Conservation (phyloP, 2,329 filamentous ascomycete genomes). For the Paracamarosporium sp. region DNA sequence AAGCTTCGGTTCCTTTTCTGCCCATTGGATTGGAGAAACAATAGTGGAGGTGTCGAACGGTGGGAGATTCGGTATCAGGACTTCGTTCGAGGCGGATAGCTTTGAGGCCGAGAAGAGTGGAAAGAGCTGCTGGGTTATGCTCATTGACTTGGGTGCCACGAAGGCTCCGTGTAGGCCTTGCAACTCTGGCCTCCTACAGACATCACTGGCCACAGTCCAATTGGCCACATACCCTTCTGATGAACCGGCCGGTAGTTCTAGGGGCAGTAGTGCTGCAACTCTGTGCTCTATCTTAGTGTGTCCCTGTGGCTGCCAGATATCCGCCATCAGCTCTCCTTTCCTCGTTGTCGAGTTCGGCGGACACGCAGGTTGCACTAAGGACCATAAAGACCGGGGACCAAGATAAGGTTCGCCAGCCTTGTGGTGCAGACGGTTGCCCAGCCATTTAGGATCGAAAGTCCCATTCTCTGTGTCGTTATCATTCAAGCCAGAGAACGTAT, state of each 20-base stretch:
- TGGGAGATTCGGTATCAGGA: conserved; percentile 54
- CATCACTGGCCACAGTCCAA: conserved; percentile 51
- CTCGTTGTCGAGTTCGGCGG: conserved; percentile 44
- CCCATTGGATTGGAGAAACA: conserved; percentile 43
- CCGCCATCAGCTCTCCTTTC: conserved; percentile 31
- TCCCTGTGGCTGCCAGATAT: conserved; percentile 44
- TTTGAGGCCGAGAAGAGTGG: conserved; percentile 59
- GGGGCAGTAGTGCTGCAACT: conserved; percentile 44
- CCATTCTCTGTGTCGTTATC: conserved; percentile 10
- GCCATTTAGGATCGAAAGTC: conserved; percentile 35
- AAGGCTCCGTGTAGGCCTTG: conserved; percentile 58
- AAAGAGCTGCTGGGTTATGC: conserved; percentile 52
- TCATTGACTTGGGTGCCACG: conserved; percentile 53
- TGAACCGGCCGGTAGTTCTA: conserved; percentile 37
- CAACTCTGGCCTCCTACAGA: conserved; percentile 52
- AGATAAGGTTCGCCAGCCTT: conserved; percentile 26
- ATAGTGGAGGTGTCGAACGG: conserved; percentile 44
- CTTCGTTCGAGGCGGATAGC: conserved; percentile 58
- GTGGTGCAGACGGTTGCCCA: conserved; percentile 29
- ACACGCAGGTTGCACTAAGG: conserved; percentile 51
- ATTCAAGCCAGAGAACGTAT: conserved; percentile 13
- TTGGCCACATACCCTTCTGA: conserved; percentile 55
- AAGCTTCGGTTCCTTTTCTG: conserved; percentile 47
- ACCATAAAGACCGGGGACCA: conserved; percentile 50
- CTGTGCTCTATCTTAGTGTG: conserved; percentile 42